A percentile compares a stretch with the other conserved stretches of the same genome.
phyloP scores from a whole-genome alignment of 352 stramenopile species.

The Phytophthora pluvialis region DNA sequence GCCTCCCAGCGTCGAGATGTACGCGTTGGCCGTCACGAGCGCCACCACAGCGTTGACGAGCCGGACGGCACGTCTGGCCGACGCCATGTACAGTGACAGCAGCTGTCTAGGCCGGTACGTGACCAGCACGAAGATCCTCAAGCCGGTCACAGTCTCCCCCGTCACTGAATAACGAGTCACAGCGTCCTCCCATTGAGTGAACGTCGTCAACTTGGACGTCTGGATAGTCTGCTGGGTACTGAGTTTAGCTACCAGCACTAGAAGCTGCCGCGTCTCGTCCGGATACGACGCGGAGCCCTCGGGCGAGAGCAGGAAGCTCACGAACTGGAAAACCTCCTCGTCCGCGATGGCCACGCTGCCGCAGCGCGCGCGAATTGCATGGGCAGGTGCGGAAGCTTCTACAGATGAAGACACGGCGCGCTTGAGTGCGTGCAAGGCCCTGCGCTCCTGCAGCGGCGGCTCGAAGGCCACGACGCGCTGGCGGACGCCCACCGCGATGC shows the following conservation, averaged over 20 bases:
- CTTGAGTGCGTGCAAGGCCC: slow-evolving; percentile 28
- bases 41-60: slow-evolving; percentile 77
- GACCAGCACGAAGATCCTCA: slow-evolving; percentile 39
- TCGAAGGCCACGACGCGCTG: slow-evolving; percentile 54
- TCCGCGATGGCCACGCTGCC: slow-evolving; percentile 46
- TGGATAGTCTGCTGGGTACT: slow-evolving; percentile 6
- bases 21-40: slow-evolving; percentile 83
- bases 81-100: slow-evolving; percentile 66
- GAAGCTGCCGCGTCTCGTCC: slow-evolving; percentile 31
- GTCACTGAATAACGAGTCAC: slow-evolving; percentile 26
- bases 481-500: slow-evolving; percentile 42
- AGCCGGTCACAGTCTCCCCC: background rate
- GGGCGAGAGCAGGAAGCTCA: slow-evolving; percentile 36
- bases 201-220: slow-evolving; percentile 2
- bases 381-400: background rate
- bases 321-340: slow-evolving; percentile 43
- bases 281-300: slow-evolving; percentile 32
- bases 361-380: background rate
- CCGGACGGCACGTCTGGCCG: slow-evolving; percentile 62
- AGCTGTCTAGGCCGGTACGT: slow-evolving; percentile 54
- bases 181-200: slow-evolving; percentile 31
- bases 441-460: slow-evolving; percentile 40
- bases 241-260: slow-evolving; percentile 5
- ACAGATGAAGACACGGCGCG: slow-evolving; percentile 2
- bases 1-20: slow-evolving; percentile 83